phyloP scores from a whole-genome alignment of 108 stramenopile species.

The Skeletonema potamos region DNA sequence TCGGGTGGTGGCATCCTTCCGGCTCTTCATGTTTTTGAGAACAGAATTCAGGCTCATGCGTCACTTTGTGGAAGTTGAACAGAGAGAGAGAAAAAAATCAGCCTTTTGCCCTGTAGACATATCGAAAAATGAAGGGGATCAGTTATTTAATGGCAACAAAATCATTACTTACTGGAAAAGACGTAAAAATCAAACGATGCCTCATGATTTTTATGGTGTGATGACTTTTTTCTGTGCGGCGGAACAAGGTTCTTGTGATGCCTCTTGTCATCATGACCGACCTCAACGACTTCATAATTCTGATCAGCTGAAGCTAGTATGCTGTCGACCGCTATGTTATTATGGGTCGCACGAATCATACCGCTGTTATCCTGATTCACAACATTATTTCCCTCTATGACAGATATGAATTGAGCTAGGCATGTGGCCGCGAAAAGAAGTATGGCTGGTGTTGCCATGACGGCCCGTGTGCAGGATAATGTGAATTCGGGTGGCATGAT shows the following conservation, averaged over 20 bases:
- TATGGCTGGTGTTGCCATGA: conserved; percentile 2
- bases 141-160: neutral
- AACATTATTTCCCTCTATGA: neutral
- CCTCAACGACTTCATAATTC: neutral
- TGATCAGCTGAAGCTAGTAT: neutral
- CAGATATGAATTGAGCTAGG: neutral
- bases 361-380: neutral
- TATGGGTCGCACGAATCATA: neutral
- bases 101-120: neutral
- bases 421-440: conserved; percentile 1
- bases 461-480: neutral
- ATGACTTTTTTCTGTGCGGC: neutral
- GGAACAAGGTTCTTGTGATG: neutral
- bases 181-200: neutral
- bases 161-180: neutral
- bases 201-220: neutral
- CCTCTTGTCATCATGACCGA: neutral
- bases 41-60: conserved; percentile 56
- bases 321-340: neutral
- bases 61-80: conserved; percentile 41
- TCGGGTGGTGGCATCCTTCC: conserved; percentile 37
- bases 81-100: neutral
- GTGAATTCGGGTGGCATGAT: neutral
- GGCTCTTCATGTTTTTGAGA: conserved; percentile 15
- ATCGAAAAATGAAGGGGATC: neutral